phyloP scores from a whole-genome alignment of 2,329 filamentous ascomycete species.

The Neopestalotiopsis sp. region DNA sequence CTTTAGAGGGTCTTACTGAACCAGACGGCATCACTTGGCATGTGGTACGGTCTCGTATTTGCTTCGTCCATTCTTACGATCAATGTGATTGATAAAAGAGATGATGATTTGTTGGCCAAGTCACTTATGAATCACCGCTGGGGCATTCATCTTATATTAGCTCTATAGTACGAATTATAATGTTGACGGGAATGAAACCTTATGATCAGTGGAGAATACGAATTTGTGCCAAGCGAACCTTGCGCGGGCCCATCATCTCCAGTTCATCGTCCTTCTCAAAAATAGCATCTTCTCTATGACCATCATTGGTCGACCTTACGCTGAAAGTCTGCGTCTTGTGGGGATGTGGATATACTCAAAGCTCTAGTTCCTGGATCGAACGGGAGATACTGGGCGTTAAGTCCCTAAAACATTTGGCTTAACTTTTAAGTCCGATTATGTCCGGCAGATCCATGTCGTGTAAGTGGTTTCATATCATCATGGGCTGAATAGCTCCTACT shows the following conservation, averaged over 20 bases:
- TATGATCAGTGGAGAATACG: too few species aligned
- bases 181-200: too few species aligned
- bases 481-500: too few species aligned
- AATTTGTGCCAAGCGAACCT: too few species aligned
- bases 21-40: conserved; percentile 34
- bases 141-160: neutral
- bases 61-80: conserved; percentile 3
- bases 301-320: too few species aligned
- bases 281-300: too few species aligned
- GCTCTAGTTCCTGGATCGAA: neutral
- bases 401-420: neutral
- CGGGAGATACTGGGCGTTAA: neutral
- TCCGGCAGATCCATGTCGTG: neutral
- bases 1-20: conserved; percentile 28
- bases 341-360: neutral
- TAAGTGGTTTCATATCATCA: too few species aligned
- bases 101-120: neutral
- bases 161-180: too few species aligned
- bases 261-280: too few species aligned
- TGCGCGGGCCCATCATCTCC: too few species aligned
- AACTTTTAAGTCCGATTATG: conserved; percentile 11
- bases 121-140: neutral
- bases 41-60: conserved; percentile 24
- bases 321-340: neutral
- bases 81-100: neutral